Evolutionary conservation across 805 yeast genomes (phyloP).

Genomic region (Wickerhamiella sorbophila): DNA sequence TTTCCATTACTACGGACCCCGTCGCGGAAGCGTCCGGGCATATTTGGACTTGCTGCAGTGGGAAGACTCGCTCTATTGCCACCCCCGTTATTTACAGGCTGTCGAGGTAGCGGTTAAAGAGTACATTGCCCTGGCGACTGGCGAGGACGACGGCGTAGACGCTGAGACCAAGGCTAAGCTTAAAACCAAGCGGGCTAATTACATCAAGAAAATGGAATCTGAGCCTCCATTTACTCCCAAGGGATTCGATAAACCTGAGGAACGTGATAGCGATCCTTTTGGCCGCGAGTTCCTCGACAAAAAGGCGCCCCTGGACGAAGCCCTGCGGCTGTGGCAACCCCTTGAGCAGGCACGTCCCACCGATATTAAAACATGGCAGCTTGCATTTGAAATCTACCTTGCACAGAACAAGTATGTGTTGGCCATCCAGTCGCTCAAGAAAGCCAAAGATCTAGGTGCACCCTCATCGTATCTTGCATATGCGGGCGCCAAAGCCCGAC

Average conservation of each 20-base stretch:
- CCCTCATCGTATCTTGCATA: constrained; percentile 18
- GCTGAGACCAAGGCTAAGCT: constrained; percentile 25
- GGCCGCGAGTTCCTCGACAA: constrained; percentile 30
- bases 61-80: constrained; percentile 61
- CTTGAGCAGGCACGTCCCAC: constrained; percentile 19
- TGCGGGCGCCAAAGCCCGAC: constrained; percentile 25
- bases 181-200: constrained; percentile 33
- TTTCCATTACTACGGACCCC: constrained; percentile 83
- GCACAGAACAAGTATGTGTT: constrained; percentile 36
- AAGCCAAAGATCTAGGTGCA: constrained; percentile 29
- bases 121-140: constrained; percentile 30
- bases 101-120: constrained; percentile 47
- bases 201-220: constrained; percentile 33
- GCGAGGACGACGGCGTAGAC: constrained; percentile 18
- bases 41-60: constrained; percentile 64
- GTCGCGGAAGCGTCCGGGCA: constrained; percentile 80
- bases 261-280: constrained; percentile 31
- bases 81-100: constrained; percentile 61
- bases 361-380: constrained; percentile 30
- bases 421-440: constrained; percentile 37
- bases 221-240: constrained; percentile 10
- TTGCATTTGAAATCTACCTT: constrained; percentile 32
- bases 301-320: constrained; percentile 30
- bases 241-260: constrained; percentile 8
- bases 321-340: constrained; percentile 31